Percentiles rank a stretch among this genome's conserved stretches.
Conservation (phyloP, 1,139 yeast genomes). For the Pichia sp. region DNA sequence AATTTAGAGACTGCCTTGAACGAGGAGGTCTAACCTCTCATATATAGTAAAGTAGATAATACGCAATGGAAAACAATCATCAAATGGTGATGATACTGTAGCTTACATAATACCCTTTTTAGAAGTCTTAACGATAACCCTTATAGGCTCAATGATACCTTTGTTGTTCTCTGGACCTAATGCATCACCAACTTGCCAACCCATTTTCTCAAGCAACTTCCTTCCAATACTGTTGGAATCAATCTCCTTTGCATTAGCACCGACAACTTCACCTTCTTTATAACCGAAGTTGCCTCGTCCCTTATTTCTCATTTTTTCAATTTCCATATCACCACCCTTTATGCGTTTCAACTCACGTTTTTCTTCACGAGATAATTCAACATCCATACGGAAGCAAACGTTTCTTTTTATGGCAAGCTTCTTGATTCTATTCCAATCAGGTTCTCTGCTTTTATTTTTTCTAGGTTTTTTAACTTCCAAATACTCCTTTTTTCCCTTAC, state of each 20-base stretch:
- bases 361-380: slow-evolving; percentile 41
- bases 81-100: too few relatives aligned
- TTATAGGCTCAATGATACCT: slow-evolving; percentile 79
- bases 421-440: slow-evolving; percentile 45
- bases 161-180: slow-evolving; percentile 62
- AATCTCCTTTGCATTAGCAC: slow-evolving; percentile 79
- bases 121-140: slow-evolving; percentile 73
- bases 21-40: too few relatives aligned
- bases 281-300: slow-evolving; percentile 23
- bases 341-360: slow-evolving; percentile 28
- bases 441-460: slow-evolving; percentile 45
- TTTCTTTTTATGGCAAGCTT: slow-evolving; percentile 52
- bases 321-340: slow-evolving; percentile 26
- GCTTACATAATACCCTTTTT: slow-evolving; percentile 57
- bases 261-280: slow-evolving; percentile 86
- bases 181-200: slow-evolving; percentile 86
- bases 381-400: slow-evolving; percentile 57
- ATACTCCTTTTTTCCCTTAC: slow-evolving; percentile 45
- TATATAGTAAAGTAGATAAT: too few relatives aligned
- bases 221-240: slow-evolving; percentile 74
- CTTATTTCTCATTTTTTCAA: slow-evolving; percentile 20
- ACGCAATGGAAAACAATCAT: too few relatives aligned
- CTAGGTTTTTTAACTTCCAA: slow-evolving; percentile 50
- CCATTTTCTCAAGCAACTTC: slow-evolving; percentile 67
- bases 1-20: slow-evolving; percentile 15